Evolutionary conservation across 768 basidiomycete species (phyloP).

Genomic region (Tricholoma sp.): DNA sequence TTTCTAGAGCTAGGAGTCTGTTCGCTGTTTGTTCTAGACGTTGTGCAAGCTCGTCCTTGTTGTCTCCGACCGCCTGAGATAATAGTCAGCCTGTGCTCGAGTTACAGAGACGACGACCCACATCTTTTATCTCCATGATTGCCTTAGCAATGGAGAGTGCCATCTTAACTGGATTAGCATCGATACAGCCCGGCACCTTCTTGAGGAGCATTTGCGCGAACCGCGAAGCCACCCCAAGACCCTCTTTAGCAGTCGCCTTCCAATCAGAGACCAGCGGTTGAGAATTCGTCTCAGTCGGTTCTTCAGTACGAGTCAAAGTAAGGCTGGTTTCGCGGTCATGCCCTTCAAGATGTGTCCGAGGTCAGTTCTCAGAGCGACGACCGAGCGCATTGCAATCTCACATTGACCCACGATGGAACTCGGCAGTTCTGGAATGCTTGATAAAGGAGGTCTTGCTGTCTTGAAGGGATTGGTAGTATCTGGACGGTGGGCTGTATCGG

Average conservation of each 20-base stretch:
- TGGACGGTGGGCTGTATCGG: neutral
- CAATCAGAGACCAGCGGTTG: too few relatives aligned
- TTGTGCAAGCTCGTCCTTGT: too few relatives aligned
- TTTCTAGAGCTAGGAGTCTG: too few relatives aligned
- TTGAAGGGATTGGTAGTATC: neutral
- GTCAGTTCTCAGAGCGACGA: neutral
- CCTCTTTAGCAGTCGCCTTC: neutral
- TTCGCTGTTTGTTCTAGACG: too few relatives aligned
- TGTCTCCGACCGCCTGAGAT: too few relatives aligned
- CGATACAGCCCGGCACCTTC: neutral
- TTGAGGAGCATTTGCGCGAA: neutral
- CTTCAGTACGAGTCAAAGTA: too few relatives aligned
- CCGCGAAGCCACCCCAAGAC: neutral
- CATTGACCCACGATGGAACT: neutral
- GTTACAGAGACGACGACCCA: too few relatives aligned
- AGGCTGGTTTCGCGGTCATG: too few relatives aligned
- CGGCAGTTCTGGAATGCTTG: neutral
- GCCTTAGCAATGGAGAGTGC: neutral
- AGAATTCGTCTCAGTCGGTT: too few relatives aligned
- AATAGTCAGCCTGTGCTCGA: too few relatives aligned
- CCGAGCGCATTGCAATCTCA: neutral
- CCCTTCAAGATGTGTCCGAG: neutral
- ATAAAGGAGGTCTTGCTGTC: neutral
- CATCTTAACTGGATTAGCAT: neutral
- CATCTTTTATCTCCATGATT: neutral